Percentiles rank a stretch among this genome's conserved stretches.
Conservation (phyloP, 805 yeast species). For the Alloascoidea hylecoeti region DNA sequence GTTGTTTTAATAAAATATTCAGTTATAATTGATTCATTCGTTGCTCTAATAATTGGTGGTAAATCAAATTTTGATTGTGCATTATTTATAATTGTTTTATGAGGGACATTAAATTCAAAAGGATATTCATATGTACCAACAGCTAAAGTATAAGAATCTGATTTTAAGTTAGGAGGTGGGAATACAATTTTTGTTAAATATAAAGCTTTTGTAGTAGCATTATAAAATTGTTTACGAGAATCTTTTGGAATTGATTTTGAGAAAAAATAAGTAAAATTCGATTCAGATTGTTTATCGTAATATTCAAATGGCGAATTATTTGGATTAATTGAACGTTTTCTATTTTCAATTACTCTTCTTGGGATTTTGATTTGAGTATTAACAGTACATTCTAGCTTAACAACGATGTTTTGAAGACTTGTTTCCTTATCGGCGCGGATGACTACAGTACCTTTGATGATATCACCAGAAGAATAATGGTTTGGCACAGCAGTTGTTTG, state of each 20-base stretch:
- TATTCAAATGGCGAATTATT: not conserved
- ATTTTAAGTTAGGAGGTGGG: not conserved
- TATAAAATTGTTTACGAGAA: not conserved
- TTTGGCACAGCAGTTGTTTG: not conserved
- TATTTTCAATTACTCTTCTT: not conserved
- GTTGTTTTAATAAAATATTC: not conserved
- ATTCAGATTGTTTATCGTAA: not conserved
- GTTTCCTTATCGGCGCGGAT: not conserved
- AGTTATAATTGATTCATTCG: not conserved
- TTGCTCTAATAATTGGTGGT: not conserved
- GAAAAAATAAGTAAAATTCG: not conserved
- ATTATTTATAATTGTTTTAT: not conserved
- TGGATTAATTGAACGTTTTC: not conserved
- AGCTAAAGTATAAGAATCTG: not conserved
- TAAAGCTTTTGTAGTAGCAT: not conserved
- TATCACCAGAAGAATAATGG: not conserved
- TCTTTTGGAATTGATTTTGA: not conserved
- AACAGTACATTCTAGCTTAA: not conserved
- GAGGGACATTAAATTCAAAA: not conserved
- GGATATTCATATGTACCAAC: conserved; percentile 1
- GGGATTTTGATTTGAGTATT: not conserved
- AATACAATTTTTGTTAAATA: not conserved
- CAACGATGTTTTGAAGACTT: not conserved
- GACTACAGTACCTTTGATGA: not conserved
- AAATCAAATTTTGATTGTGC: not conserved